Percentiles rank a stretch among this genome's conserved stretches.
Evolutionary conservation across 2,329 filamentous ascomycete genomes (phyloP).

Genomic region (Amphichorda felina): DNA sequence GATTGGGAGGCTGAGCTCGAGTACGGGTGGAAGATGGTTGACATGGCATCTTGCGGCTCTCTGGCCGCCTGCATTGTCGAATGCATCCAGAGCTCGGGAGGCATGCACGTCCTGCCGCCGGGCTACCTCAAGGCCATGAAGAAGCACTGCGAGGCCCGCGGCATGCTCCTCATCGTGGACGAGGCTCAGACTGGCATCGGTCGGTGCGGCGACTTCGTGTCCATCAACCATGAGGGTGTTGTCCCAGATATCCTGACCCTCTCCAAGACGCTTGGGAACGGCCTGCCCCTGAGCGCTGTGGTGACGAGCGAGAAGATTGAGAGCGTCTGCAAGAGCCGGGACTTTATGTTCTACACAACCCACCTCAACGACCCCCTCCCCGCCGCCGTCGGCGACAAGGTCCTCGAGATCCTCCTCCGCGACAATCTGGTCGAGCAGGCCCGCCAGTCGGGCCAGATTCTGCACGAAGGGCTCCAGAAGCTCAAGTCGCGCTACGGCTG

Average conservation of each 20-base stretch:
- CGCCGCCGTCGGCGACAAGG: slow-evolving; percentile 40
- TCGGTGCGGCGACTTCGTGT: slow-evolving; percentile 45
- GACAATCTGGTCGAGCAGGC: slow-evolving; percentile 37
- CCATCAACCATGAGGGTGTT: slow-evolving; percentile 39
- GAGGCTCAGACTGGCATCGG: slow-evolving; percentile 51
- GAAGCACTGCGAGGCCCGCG: slow-evolving; percentile 38
- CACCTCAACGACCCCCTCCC: slow-evolving; percentile 43
- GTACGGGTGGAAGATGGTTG: slow-evolving; percentile 48
- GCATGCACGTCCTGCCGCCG: slow-evolving; percentile 45
- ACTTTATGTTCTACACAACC: slow-evolving; percentile 46
- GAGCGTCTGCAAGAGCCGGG: slow-evolving; percentile 29
- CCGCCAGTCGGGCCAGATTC: slow-evolving; percentile 25
- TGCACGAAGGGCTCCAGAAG: slow-evolving; percentile 32
- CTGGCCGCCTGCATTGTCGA: slow-evolving; percentile 54
- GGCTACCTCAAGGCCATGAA: slow-evolving; percentile 48
- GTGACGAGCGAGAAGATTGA: slow-evolving; percentile 43
- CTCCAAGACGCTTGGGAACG: slow-evolving; percentile 49
- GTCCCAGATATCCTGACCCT: slow-evolving; percentile 48
- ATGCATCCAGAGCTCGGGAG: slow-evolving; percentile 45
- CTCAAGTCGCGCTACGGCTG: slow-evolving; percentile 42
- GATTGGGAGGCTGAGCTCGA: slow-evolving; percentile 52
- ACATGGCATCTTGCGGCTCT: slow-evolving; percentile 46
- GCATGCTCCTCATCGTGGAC: slow-evolving; percentile 50
- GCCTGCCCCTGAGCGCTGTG: slow-evolving; percentile 45
- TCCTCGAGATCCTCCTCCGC: slow-evolving; percentile 38